A percentile compares a stretch with the other conserved stretches of the same genome.
Conservation (phyloP, 129 eudicot genomes). For the Arctium lappa region DNA sequence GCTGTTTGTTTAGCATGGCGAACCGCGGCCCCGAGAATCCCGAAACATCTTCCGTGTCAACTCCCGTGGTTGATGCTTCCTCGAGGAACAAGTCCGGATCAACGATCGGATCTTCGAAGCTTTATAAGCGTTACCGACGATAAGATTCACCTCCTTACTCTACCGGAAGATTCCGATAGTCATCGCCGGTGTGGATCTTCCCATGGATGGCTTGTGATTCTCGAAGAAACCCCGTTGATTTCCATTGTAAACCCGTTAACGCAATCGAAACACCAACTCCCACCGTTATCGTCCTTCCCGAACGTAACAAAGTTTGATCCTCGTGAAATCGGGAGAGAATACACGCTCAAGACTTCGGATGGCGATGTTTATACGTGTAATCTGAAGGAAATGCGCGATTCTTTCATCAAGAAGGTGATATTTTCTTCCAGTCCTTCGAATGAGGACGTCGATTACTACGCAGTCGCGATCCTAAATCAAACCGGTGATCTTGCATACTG, state of each 20-base stretch:
- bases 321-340: conserved; percentile 58
- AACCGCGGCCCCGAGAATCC: conserved; percentile 37
- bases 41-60: conserved; percentile 44
- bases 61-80: conserved; percentile 81
- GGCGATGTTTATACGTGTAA: conserved; percentile 38
- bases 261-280: conserved; percentile 38
- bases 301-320: conserved; percentile 42
- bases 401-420: conserved; percentile 51
- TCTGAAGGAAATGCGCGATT: conserved; percentile 67
- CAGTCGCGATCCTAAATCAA: conserved; percentile 50
- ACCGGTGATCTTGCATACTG: conserved; percentile 70
- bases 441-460: conserved; percentile 30
- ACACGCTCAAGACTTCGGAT: conserved; percentile 30
- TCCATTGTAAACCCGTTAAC: conserved; percentile 60
- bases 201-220: conserved; percentile 58
- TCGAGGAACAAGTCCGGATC: conserved; percentile 25
- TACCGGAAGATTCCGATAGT: conserved; percentile 46
- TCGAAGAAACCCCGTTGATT: conserved; percentile 52
- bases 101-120: conserved; percentile 24
- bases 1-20: conserved; percentile 58
- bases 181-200: conserved; percentile 85
- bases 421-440: conserved; percentile 50
- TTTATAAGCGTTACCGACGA: conserved; percentile 38
- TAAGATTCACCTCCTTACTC: conserved; percentile 34
- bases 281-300: conserved; percentile 59